Conservation (phyloP, 2,329 filamentous ascomycete genomes). For the Chaetoscypha palmicola region DNA sequence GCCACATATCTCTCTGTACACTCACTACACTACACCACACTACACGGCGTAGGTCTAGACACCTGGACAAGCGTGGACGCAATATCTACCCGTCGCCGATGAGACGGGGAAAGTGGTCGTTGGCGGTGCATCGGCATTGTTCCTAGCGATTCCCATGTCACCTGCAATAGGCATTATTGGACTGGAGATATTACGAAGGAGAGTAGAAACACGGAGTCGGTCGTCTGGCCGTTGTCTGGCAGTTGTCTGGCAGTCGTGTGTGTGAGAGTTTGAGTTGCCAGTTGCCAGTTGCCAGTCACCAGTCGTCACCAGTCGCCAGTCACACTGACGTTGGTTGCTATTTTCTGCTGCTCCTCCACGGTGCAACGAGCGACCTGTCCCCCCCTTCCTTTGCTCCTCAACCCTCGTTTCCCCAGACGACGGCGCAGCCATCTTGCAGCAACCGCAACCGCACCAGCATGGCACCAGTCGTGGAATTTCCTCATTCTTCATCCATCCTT, state of each 20-base stretch:
- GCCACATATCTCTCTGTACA: background rate
- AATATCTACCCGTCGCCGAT: slow-evolving; percentile 13
- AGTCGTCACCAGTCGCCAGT: background rate
- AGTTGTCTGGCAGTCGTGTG: too few species aligned
- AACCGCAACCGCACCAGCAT: too few species aligned
- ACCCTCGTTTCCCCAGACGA: background rate
- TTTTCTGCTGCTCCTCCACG: background rate
- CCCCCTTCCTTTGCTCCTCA: background rate
- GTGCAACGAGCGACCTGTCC: background rate
- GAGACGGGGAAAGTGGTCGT: slow-evolving; percentile 10
- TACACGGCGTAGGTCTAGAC: background rate
- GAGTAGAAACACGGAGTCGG: background rate
- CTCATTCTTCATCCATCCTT: too few species aligned
- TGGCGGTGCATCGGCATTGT: slow-evolving; percentile 14
- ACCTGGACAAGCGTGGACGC: slow-evolving; percentile 7
- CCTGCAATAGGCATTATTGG: slow-evolving; percentile 2
- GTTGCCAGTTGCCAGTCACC: too few species aligned
- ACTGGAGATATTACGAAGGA: too few species aligned
- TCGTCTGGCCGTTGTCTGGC: background rate
- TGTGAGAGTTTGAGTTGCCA: too few species aligned
- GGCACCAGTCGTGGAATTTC: too few species aligned
- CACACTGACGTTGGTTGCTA: background rate
- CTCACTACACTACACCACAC: slow-evolving; percentile 3
- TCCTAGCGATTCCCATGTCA: too few species aligned
- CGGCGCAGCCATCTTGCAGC: too few species aligned